phyloP scores from a whole-genome alignment of 768 basidiomycete species.

The Strobilomyces confusus region DNA sequence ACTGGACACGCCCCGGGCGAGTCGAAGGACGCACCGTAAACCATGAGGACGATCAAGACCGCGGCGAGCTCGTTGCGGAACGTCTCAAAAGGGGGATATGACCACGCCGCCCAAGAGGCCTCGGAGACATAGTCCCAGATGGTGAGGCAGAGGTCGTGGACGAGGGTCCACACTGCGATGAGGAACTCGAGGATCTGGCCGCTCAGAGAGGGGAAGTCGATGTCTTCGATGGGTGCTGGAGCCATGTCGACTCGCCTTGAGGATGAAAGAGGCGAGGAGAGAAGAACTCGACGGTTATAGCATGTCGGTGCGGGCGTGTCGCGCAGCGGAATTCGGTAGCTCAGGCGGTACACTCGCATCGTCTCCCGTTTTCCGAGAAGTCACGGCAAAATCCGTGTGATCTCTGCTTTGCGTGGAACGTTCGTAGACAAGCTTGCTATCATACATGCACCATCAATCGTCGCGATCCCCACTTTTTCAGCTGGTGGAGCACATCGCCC shows the following conservation, averaged over 20 bases:
- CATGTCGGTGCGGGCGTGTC: background rate
- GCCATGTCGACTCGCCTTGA: conserved; percentile 9
- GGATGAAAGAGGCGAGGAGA: background rate
- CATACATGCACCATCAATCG: too few species aligned
- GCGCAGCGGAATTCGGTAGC: too few species aligned
- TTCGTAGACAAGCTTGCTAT: too few species aligned
- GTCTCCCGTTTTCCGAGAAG: too few species aligned
- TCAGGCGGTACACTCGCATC: too few species aligned
- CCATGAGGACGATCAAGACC: conserved; percentile 5
- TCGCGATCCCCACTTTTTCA: too few species aligned
- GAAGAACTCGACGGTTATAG: background rate
- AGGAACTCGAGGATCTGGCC: conserved; percentile 17
- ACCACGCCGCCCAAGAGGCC: conserved; percentile 15
- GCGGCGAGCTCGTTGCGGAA: conserved; percentile 16
- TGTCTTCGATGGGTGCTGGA: conserved; percentile 14
- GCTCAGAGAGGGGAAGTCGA: conserved; percentile 16
- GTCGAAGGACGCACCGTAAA: conserved; percentile 12
- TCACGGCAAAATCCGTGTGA: too few species aligned
- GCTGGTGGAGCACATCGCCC: too few species aligned
- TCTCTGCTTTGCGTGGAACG: too few species aligned
- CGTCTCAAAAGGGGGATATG: conserved; percentile 22
- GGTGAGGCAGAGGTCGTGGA: conserved; percentile 1
- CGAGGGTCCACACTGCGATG: conserved; percentile 8
- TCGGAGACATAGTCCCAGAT: conserved; percentile 14
- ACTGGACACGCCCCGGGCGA: background rate